Conservation (phyloP, 805 yeast genomes). For the Nadsonia fulvescens region DNA sequence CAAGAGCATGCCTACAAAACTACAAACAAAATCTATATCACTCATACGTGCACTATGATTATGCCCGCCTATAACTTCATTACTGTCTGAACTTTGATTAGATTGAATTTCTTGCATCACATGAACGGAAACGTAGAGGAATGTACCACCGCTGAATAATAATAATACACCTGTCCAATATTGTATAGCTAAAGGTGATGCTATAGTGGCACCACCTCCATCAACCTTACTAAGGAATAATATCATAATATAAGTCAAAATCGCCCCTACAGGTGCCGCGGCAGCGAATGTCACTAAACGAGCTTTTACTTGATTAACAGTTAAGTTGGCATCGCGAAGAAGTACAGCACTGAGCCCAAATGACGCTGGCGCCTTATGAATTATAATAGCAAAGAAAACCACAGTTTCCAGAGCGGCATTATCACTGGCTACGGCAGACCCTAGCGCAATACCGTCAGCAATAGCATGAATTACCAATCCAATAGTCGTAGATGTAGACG, state of each 20-base stretch:
- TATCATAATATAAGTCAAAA: conserved; percentile 29
- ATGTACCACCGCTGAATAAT: conserved; percentile 55
- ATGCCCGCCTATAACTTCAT: no score
- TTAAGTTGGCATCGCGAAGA: conserved; percentile 20
- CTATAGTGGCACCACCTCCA: conserved; percentile 7
- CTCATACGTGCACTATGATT: no score
- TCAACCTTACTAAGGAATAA: conserved; percentile 15
- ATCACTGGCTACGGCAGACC: conserved; percentile 32
- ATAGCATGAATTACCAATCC: conserved; percentile 50
- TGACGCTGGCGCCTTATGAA: conserved; percentile 62
- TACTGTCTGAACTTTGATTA: no score
- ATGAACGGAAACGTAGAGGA: conserved; percentile 52
- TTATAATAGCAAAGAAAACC: conserved; percentile 40
- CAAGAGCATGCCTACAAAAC: no score
- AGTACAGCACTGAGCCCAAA: conserved; percentile 47
- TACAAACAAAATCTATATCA: no score
- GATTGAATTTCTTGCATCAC: conserved; percentile 38
- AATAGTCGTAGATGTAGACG: conserved; percentile 27
- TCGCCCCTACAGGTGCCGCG: conserved; percentile 45
- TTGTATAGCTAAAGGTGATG: conserved; percentile 10
- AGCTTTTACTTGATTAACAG: conserved; percentile 19
- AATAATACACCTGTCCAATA: conserved; percentile 33
- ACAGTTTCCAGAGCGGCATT: conserved; percentile 23
- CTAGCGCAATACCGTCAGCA: conserved; percentile 60
- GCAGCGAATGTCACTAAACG: conserved; percentile 37